Evolutionary conservation across 805 yeast genomes (phyloP), one percentile per base, ranked within the genome.

Genomic region (Candida sonorensis): DNA sequence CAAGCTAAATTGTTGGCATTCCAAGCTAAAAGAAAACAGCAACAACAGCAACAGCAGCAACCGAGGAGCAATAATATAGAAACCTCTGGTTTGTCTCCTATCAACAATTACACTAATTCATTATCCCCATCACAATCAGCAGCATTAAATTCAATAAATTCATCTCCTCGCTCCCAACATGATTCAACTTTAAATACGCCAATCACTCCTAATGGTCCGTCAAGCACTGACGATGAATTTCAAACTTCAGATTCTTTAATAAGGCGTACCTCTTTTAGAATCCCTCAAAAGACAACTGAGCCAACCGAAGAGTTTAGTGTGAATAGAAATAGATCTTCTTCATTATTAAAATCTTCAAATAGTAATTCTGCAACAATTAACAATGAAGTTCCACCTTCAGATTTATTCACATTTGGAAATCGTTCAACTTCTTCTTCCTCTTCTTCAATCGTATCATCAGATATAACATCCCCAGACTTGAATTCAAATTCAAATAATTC

Each of bases 1-100:
- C 96, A 87, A 55, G 96, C 95, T 1, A 67, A 92, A 41, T 69
- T 88, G 23, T 61, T 82, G 54, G 95, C 95, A 0, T 83, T 88
- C 47, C 96, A 87, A 55, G 86, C 84, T 42, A 77, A 81, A 49
- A 71, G 96, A 44, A 77, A 75, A 37, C 59, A 52, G 31, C 52
- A 51, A 33, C 46, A 39, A 26, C 43, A 33, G 21, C 42, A 35
- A 17, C 36, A 30, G 23, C 38, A 33, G 20, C 29, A 35, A 17
- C 41, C 35, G n/a, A n/a, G n/a, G n/a, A n/a, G n/a, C n/a, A n/a
- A n/a, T n/a, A n/a, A n/a, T n/a, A n/a, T n/a, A n/a, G n/a, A n/a
- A n/a, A n/a, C n/a, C n/a, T n/a, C n/a, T n/a, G n/a, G n/a, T n/a
- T n/a, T n/a, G n/a, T n/a, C n/a, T n/a, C n/a, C n/a, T n/a, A n/a